Evolutionary conservation across 495 filamentous ascomycete species (phyloP).

Genomic region (Pyrenula aspistea): DNA sequence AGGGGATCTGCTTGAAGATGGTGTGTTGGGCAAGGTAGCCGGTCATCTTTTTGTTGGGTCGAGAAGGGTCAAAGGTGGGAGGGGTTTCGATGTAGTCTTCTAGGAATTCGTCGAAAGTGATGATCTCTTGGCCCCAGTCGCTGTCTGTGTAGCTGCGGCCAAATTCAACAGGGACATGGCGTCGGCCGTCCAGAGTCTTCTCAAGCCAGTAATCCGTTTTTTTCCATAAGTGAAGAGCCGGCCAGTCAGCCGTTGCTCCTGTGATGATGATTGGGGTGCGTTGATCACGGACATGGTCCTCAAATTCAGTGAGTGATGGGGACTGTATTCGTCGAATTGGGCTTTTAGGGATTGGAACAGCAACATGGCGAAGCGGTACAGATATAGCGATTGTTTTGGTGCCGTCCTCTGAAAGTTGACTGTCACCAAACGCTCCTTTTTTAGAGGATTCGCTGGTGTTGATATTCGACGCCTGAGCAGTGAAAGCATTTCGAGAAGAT

Average conservation of each 20-base stretch:
- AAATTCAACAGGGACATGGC: slow-evolving; percentile 82
- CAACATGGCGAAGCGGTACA: slow-evolving; percentile 24
- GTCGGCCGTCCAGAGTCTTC: slow-evolving; percentile 61
- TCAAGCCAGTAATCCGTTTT: slow-evolving; percentile 61
- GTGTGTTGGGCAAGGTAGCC: slow-evolving; percentile 89
- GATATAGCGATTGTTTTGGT: background rate
- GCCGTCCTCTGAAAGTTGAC: too few relatives aligned
- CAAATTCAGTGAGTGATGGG: slow-evolving; percentile 50
- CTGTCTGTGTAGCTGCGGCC: slow-evolving; percentile 79
- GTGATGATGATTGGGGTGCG: slow-evolving; percentile 61
- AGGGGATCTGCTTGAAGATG: slow-evolving; percentile 71
- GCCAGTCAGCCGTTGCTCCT: slow-evolving; percentile 57
- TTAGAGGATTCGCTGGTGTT: background rate
- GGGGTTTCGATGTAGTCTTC: slow-evolving; percentile 32
- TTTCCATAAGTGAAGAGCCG: slow-evolving; percentile 66
- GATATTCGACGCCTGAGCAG: background rate
- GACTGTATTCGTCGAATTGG: slow-evolving; percentile 23
- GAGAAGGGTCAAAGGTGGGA: background rate
- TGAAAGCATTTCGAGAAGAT: background rate
- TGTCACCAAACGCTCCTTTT: background rate
- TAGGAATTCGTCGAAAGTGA: slow-evolving; percentile 66
- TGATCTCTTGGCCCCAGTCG: slow-evolving; percentile 75
- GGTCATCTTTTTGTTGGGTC: slow-evolving; percentile 12
- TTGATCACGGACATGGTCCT: slow-evolving; percentile 41
- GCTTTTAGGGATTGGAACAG: slow-evolving; percentile 19